Evolutionary conservation across 768 basidiomycete genomes (phyloP).

Genomic region (Cytidiella melzeri): DNA sequence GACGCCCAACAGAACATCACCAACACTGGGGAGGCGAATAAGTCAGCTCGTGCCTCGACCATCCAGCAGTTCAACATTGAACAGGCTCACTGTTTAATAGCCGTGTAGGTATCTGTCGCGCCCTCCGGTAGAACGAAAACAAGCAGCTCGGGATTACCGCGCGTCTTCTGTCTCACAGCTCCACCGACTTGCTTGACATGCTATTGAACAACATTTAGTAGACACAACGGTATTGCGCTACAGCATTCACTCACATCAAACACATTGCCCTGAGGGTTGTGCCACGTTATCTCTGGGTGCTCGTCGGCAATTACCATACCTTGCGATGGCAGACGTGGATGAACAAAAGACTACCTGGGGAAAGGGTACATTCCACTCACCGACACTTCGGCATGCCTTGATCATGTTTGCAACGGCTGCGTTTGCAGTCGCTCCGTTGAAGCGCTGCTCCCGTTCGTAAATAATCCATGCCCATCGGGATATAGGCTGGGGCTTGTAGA

Average conservation of each 20-base stretch:
- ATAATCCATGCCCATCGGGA: slow-evolving; percentile 57
- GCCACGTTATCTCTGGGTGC: slow-evolving; percentile 43
- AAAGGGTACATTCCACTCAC: slow-evolving; percentile 33
- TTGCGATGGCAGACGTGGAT: slow-evolving; percentile 22
- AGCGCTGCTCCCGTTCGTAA: slow-evolving; percentile 58
- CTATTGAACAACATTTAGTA: slow-evolving; percentile 16
- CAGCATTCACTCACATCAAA: slow-evolving; percentile 30
- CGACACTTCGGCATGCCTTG: slow-evolving; percentile 46
- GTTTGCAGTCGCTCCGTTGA: slow-evolving; percentile 39
- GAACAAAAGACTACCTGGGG: neutral
- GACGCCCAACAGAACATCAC: slow-evolving; percentile 49
- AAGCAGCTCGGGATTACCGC: slow-evolving; percentile 46
- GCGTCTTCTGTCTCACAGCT: slow-evolving; percentile 35
- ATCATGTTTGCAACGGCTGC: slow-evolving; percentile 54
- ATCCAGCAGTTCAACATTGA: neutral
- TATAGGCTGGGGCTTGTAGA: slow-evolving; percentile 51
- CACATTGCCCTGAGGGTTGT: slow-evolving; percentile 53
- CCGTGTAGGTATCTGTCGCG: slow-evolving; percentile 69
- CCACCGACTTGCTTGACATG: slow-evolving; percentile 48
- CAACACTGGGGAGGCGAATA: slow-evolving; percentile 24
- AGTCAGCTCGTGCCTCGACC: neutral
- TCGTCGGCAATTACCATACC: slow-evolving; percentile 52
- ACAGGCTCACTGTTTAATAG: slow-evolving; percentile 66
- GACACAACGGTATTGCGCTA: neutral
- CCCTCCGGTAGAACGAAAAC: slow-evolving; percentile 69